Evolutionary conservation across 257 asterid genomes (phyloP).

Genomic region (Ajuga chamaepitys): DNA sequence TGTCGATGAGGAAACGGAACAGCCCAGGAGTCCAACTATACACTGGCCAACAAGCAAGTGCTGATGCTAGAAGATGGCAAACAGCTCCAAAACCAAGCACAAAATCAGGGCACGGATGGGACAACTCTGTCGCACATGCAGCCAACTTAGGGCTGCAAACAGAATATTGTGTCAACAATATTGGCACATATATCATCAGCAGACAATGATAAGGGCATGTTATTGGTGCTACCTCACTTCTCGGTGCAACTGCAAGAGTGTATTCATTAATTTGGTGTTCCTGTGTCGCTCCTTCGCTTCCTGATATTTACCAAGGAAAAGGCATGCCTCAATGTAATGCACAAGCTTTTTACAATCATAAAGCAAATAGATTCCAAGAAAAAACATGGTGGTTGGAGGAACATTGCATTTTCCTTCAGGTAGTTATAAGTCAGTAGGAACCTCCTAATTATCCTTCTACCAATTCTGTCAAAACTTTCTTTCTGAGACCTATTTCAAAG

Average conservation of each 20-base stretch:
- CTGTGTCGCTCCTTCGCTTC: conserved; percentile 90
- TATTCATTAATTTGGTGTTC: conserved; percentile 77
- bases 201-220: conserved; percentile 12
- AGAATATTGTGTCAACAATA: conserved; percentile 17
- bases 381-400: not conserved
- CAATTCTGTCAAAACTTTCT: not conserved
- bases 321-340: not conserved
- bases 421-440: not conserved
- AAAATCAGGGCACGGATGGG: conserved; percentile 62
- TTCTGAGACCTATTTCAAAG: conserved; percentile 2
- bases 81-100: conserved; percentile 82
- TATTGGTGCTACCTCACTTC: conserved; percentile 46
- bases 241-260: conserved; percentile 56
- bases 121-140: conserved; percentile 65
- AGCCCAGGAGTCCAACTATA: conserved; percentile 97
- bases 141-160: conserved; percentile 87
- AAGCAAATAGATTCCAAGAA: not conserved
- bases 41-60: conserved; percentile 95
- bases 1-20: conserved; percentile 50
- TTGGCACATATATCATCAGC: not conserved
- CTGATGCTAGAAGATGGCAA: conserved; percentile 87
- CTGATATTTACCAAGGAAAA: conserved; percentile 34
- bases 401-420: not conserved
- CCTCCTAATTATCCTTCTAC: not conserved
- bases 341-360: not conserved